Percentiles rank a stretch among this genome's conserved stretches.
Evolutionary conservation across 2,329 filamentous ascomycete genomes (phyloP).

Genomic region (Fusarium sambucinum): DNA sequence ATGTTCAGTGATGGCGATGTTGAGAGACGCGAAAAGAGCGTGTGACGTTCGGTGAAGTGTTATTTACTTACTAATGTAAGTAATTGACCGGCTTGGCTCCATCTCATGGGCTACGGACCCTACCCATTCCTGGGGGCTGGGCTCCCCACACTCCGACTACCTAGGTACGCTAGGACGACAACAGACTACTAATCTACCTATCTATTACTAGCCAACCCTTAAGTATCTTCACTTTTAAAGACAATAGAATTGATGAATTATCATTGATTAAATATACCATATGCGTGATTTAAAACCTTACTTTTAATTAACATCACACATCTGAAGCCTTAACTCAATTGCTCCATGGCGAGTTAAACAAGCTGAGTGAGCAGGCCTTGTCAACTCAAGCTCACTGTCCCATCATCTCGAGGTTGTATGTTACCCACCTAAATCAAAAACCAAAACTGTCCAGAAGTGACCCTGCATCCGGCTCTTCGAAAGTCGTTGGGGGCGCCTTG

Average conservation of each 20-base stretch:
- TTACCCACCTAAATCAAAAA: conserved; percentile 66
- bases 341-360: neutral
- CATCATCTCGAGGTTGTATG: neutral
- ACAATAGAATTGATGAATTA: neutral
- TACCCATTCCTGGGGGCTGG: neutral
- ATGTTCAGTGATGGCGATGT: conserved; percentile 7
- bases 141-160: conserved; percentile 12
- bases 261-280: neutral
- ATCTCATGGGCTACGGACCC: neutral
- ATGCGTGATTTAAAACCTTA: neutral
- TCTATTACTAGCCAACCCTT: neutral
- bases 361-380: neutral
- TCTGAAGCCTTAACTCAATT: conserved; percentile 4
- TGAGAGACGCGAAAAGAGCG: conserved; percentile 6
- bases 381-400: neutral
- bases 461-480: conserved; percentile 91
- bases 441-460: conserved; percentile 94
- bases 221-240: neutral
- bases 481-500: conserved; percentile 78
- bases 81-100: neutral
- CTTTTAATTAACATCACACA: neutral
- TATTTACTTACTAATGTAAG: neutral
- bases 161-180: neutral
- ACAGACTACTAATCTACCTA: no score
- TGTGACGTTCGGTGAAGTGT: conserved; percentile 10